phyloP scores from a whole-genome alignment of 2,329 filamentous ascomycete species.

The Cladophialophora immunda region DNA sequence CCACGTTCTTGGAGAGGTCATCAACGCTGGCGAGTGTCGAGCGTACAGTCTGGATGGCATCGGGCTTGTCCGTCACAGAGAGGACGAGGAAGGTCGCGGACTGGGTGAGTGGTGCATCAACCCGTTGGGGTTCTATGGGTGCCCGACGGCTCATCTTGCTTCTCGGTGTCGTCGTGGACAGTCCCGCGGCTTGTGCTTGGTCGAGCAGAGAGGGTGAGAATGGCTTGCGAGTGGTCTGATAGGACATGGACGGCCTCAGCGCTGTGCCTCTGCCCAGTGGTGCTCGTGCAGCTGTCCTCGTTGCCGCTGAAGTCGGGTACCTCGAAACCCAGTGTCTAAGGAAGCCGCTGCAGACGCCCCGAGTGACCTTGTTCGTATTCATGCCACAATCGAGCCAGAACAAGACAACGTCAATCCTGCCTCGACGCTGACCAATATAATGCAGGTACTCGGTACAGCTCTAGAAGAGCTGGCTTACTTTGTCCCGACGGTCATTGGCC shows the following conservation, averaged over 20 bases:
- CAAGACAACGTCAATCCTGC: not conserved
- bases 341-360: constrained; percentile 2
- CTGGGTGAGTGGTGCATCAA: constrained; percentile 62
- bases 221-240: constrained; percentile 6
- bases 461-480: constrained; percentile 12
- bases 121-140: constrained; percentile 54
- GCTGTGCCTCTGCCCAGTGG: not conserved
- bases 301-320: not conserved
- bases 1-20: constrained; percentile 62
- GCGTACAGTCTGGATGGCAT: constrained; percentile 53
- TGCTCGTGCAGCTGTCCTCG: not conserved
- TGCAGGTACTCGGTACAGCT: constrained; percentile 5
- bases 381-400: constrained; percentile 13
- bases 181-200: constrained; percentile 16
- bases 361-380: constrained; percentile 18
- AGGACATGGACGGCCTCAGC: constrained; percentile 1
- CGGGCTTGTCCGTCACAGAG: constrained; percentile 46
- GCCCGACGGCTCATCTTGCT: constrained; percentile 33
- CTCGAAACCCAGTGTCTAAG: not conserved
- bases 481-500: constrained; percentile 9
- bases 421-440: constrained; percentile 17
- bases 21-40: constrained; percentile 56
- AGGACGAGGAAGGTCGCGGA: constrained; percentile 65
- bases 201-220: constrained; percentile 18
- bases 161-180: constrained; percentile 5